A percentile compares a stretch with the other conserved stretches of the same genome.
These are phyloP conservation scores for Nicotiana tabacum DNA, from an alignment of 257 asterid species.

Conservation along the genomic window DNA sequence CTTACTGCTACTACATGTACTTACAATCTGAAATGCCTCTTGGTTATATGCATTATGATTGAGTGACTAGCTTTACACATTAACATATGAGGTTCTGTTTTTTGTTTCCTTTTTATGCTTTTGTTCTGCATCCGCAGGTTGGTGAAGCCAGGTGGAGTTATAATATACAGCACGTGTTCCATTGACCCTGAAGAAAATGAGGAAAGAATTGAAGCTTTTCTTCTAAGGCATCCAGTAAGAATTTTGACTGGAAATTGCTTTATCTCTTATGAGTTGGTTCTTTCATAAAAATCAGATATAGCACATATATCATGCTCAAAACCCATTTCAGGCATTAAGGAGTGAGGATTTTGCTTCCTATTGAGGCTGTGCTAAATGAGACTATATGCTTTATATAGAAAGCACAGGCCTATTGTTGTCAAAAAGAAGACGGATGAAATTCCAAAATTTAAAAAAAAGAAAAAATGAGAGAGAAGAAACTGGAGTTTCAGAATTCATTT, in stretches of 20 bases:
- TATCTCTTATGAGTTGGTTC: not conserved
- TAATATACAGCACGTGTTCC: conserved; percentile 88
- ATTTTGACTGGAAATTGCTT: not conserved
- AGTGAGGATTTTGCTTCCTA: not conserved
- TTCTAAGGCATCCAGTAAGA: conserved; percentile 62
- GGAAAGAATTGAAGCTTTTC: conserved; percentile 83
- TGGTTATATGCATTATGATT: not conserved
- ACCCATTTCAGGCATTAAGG: not conserved
- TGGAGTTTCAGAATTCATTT: not conserved
- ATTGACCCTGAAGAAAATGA: conserved; percentile 84
- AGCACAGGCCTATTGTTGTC: not conserved
- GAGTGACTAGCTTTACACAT: not conserved
- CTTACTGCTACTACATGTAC: not conserved
- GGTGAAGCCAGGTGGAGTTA: conserved; percentile 74
- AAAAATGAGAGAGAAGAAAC: not conserved
- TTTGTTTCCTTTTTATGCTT: conserved; percentile 4
- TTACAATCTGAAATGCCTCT: not conserved
- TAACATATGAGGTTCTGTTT: not conserved
- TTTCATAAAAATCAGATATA: not conserved
- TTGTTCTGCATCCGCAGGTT: conserved; percentile 42
- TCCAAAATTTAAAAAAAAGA: not conserved
- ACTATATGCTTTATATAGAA: not conserved
- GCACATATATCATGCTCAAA: not conserved
- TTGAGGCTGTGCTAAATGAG: not conserved
- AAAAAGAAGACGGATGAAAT: not conserved